phyloP scores from a whole-genome alignment of 306 rosid species.

The Quercus robur region DNA sequence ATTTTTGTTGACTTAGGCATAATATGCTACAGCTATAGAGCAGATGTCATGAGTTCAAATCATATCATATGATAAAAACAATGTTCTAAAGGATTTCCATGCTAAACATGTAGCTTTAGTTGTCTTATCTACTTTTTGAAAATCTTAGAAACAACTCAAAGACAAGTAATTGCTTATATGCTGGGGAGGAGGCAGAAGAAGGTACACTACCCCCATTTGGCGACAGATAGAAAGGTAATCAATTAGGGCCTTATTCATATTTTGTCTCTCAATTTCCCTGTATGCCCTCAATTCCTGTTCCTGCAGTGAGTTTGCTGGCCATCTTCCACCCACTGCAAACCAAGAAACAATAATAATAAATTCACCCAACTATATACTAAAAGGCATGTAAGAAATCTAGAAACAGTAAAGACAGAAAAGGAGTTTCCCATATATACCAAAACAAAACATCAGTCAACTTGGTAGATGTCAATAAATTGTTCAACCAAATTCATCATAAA shows the following conservation, averaged over 20 bases:
- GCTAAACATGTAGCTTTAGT: too few relatives aligned
- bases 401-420: background rate
- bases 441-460: background rate
- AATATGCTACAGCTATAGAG: background rate
- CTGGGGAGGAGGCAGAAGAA: background rate
- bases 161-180: background rate
- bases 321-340: slow-evolving; percentile 64
- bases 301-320: slow-evolving; percentile 46
- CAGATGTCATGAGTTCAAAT: too few relatives aligned
- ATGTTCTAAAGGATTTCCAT: too few relatives aligned
- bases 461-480: background rate
- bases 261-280: slow-evolving; percentile 32
- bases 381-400: background rate
- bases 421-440: background rate
- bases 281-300: slow-evolving; percentile 25
- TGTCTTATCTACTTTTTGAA: too few relatives aligned
- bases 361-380: slow-evolving; percentile 4
- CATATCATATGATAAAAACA: too few relatives aligned
- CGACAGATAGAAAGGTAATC: slow-evolving; percentile 45
- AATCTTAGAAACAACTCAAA: background rate
- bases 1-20: background rate
- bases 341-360: slow-evolving; percentile 6
- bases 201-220: slow-evolving; percentile 43
- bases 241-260: slow-evolving; percentile 44
- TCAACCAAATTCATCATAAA: background rate